Conservation (phyloP, 768 basidiomycete genomes). For the Mycena pura region DNA sequence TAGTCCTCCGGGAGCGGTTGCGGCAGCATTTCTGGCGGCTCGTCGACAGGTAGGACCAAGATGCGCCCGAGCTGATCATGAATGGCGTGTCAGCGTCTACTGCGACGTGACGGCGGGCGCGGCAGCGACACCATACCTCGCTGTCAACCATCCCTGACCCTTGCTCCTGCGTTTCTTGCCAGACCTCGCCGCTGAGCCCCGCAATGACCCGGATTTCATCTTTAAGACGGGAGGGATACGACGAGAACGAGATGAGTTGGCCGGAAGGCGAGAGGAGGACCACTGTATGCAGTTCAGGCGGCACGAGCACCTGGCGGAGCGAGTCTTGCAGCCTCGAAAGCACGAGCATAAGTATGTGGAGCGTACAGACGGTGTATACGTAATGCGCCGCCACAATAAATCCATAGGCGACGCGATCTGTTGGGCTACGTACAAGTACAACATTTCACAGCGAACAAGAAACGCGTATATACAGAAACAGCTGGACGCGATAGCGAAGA, state of each 20-base stretch:
- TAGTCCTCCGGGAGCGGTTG: slow-evolving; percentile 38
- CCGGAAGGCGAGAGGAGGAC: slow-evolving; percentile 77
- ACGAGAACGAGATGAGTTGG: slow-evolving; percentile 72
- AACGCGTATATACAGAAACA: neutral
- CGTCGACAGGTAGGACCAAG: slow-evolving; percentile 69
- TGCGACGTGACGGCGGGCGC: neutral
- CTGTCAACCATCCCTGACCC: slow-evolving; percentile 78
- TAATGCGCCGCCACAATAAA: too few relatives aligned
- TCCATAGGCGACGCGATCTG: too few relatives aligned
- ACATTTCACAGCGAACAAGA: slow-evolving; percentile 5
- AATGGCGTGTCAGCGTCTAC: neutral
- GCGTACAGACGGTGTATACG: too few relatives aligned
- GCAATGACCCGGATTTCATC: slow-evolving; percentile 78
- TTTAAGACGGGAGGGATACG: slow-evolving; percentile 62
- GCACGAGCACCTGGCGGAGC: slow-evolving; percentile 65
- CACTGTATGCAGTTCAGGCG: slow-evolving; percentile 71
- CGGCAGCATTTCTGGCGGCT: slow-evolving; percentile 31
- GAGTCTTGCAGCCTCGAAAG: slow-evolving; percentile 71
- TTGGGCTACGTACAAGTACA: slow-evolving; percentile 23
- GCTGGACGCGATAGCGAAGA: neutral
- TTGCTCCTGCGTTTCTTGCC: slow-evolving; percentile 75
- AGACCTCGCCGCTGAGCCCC: slow-evolving; percentile 76
- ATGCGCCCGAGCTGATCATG: slow-evolving; percentile 68
- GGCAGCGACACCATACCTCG: slow-evolving; percentile 62
- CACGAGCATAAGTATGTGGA: too few relatives aligned